phyloP scores from a whole-genome alignment of 2,329 filamentous ascomycete species.

The Coniochaeta prunicola region DNA sequence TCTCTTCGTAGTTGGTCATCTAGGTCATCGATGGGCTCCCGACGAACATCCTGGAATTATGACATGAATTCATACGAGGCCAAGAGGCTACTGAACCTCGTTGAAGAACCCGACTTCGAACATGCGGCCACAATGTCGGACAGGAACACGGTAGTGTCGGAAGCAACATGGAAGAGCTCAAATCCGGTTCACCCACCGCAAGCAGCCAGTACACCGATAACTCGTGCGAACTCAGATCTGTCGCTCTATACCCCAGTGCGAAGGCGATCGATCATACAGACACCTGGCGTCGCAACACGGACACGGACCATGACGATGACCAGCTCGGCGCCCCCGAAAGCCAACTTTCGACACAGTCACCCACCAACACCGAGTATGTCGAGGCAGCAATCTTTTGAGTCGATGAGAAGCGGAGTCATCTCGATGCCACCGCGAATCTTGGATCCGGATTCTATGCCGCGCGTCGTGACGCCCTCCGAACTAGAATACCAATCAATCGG shows the following conservation, averaged over 20 bases:
- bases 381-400: slow-evolving; percentile 31
- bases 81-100: slow-evolving; percentile 32
- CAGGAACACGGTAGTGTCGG: slow-evolving; percentile 22
- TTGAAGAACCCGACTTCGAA: slow-evolving; percentile 25
- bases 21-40: slow-evolving; percentile 1
- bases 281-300: slow-evolving; percentile 42
- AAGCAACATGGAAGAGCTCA: slow-evolving; percentile 28
- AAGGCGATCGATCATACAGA: slow-evolving; percentile 39
- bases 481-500: slow-evolving; percentile 53
- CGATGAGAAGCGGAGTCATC: slow-evolving; percentile 21
- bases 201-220: slow-evolving; percentile 19
- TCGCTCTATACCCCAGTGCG: slow-evolving; percentile 40
- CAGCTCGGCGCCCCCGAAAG: slow-evolving; percentile 16
- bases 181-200: slow-evolving; percentile 18
- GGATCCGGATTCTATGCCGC: slow-evolving; percentile 20
- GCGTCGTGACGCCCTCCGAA: slow-evolving; percentile 44
- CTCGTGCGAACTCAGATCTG: slow-evolving; percentile 37
- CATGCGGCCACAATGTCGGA: slow-evolving; percentile 26
- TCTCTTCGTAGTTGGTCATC: slow-evolving; percentile 21
- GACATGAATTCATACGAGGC: slow-evolving; percentile 37
- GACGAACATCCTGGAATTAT: slow-evolving; percentile 33
- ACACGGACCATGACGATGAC: slow-evolving; percentile 16
- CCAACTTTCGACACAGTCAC: slow-evolving; percentile 29
- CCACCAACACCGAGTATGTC: slow-evolving; percentile 29
- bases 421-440: slow-evolving; percentile 23